These are phyloP conservation scores for Fusarium zealandicum DNA, from an alignment of 2,329 filamentous ascomycete species.

Conservation along the genomic window DNA sequence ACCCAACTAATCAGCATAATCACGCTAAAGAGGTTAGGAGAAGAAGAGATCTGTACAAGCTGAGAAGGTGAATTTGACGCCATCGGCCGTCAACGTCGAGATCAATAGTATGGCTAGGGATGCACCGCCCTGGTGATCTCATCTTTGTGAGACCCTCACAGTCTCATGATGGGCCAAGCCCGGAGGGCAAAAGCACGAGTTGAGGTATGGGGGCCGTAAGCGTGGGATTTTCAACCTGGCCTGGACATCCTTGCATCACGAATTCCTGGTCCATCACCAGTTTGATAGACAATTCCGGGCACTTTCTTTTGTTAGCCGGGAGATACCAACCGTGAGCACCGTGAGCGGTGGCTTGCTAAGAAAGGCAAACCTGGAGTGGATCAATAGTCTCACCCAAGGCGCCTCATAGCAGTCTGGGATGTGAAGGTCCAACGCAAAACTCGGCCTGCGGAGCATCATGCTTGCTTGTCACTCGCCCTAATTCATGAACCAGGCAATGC, in stretches of 20 bases:
- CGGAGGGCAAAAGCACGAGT: constrained; percentile 9
- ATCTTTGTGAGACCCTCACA: constrained; percentile 19
- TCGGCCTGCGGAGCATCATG: constrained; percentile 15
- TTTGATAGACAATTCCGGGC: constrained; percentile 8
- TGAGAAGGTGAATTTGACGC: constrained; percentile 5
- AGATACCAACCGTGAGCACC: constrained; percentile 12
- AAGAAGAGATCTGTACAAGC: constrained; percentile 12
- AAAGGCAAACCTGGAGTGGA: constrained; percentile 34
- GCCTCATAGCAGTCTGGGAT: constrained; percentile 7
- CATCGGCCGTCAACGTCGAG: constrained; percentile 9
- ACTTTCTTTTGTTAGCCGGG: constrained; percentile 1
- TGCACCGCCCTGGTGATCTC: constrained; percentile 23
- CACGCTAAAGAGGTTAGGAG: constrained; percentile 1
- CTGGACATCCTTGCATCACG: constrained; percentile 29
- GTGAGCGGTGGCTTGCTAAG: constrained; percentile 30
- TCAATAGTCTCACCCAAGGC: constrained; percentile 26
- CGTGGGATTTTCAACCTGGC: constrained; percentile 19
- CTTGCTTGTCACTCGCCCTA: constrained; percentile 6
- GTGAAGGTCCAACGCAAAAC: constrained; percentile 19
- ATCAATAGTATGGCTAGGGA: constrained; percentile 16
- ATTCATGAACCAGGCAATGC: constrained; percentile 12
- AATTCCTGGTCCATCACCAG: constrained; percentile 24
- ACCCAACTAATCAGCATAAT: not conserved
- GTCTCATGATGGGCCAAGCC: constrained; percentile 13
- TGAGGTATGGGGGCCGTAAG: constrained; percentile 20